Conservation (phyloP, 495 filamentous ascomycete species). For the Oleoguttula mirabilis region DNA sequence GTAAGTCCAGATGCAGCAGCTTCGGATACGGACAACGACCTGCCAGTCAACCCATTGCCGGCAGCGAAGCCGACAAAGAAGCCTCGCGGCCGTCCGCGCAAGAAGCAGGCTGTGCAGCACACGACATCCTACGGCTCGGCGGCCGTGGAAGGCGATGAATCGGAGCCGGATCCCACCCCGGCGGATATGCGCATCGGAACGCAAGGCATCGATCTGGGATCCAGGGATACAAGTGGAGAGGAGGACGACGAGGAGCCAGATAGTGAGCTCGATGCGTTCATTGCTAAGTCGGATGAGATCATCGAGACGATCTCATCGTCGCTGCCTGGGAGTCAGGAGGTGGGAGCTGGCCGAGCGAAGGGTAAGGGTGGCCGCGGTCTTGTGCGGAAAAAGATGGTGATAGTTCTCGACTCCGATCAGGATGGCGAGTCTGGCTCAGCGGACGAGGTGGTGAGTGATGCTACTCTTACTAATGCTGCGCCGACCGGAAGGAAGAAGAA, state of each 20-base stretch:
- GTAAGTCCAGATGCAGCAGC: conserved; percentile 1
- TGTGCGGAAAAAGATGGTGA: too few species aligned
- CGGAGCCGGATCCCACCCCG: conserved; percentile 15
- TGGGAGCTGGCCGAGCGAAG: too few species aligned
- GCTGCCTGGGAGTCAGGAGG: conserved; percentile 2
- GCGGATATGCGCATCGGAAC: conserved; percentile 20
- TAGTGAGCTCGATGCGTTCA: conserved; percentile 23
- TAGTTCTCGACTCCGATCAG: too few species aligned
- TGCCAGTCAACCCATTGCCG: conserved; percentile 3
- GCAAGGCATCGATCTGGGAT: conserved; percentile 24
- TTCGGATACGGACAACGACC: conserved; percentile 1
- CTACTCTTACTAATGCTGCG: too few species aligned
- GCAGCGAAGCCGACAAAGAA: conserved; percentile 2
- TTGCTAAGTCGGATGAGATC: conserved; percentile 17
- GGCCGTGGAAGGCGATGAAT: conserved; percentile 14
- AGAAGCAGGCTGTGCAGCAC: conserved; percentile 6
- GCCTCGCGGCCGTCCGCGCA: conserved; percentile 7
- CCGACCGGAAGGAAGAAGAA: too few species aligned
- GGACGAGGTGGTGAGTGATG: too few species aligned
- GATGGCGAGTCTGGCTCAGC: too few species aligned
- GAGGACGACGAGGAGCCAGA: conserved; percentile 22
- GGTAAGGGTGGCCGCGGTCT: too few species aligned
- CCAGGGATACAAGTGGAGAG: conserved; percentile 19
- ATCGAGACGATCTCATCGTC: conserved; percentile 11
- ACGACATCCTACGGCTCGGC: conserved; percentile 12